Conservation (phyloP, 2,329 filamentous ascomycete species). For the Tolypocladium endophyticum region DNA sequence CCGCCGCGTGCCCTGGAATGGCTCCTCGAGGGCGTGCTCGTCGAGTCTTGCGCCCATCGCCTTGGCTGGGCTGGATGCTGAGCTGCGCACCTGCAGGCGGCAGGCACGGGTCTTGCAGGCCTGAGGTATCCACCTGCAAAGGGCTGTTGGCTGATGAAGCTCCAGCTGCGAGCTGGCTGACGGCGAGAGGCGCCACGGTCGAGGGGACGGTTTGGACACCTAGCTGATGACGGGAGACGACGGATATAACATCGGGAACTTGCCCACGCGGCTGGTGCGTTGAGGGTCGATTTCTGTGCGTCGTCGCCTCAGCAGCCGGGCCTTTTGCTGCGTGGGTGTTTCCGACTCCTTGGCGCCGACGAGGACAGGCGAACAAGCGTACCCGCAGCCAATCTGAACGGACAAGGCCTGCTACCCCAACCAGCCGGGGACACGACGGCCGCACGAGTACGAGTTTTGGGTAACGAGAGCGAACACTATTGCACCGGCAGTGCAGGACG, state of each 20-base stretch:
- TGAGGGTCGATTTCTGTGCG: background rate
- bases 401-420: background rate
- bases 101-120: background rate
- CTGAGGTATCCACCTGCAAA: background rate
- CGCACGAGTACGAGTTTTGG: too few relatives aligned
- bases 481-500: background rate
- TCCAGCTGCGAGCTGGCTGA: background rate
- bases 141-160: background rate
- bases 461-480: background rate
- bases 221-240: background rate
- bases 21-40: background rate
- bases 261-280: background rate
- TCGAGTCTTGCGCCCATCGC: background rate
- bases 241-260: background rate
- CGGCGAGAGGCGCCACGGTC: background rate
- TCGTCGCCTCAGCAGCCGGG: background rate
- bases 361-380: background rate
- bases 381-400: background rate
- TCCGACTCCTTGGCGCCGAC: background rate
- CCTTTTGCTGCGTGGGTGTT: too few relatives aligned
- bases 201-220: background rate
- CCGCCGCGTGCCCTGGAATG: background rate
- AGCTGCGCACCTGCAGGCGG: background rate
- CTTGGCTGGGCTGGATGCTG: background rate
- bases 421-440: background rate